phyloP scores from a whole-genome alignment of 495 filamentous ascomycete genomes.

The Penicillium malachiteum region DNA sequence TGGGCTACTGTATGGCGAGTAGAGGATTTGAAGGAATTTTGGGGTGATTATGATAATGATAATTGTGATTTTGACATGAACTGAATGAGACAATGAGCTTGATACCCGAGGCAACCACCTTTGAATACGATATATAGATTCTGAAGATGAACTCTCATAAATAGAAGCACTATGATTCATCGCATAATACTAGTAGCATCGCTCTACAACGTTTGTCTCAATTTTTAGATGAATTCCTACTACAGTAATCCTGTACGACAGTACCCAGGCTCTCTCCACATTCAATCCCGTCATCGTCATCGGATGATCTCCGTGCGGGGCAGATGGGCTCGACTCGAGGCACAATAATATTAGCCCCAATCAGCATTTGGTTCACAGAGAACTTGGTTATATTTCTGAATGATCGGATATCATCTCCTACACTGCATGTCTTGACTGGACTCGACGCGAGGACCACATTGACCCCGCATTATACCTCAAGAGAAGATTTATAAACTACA shows the following conservation, averaged over 20 bases:
- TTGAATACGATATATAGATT: too few relatives aligned
- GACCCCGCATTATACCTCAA: neutral
- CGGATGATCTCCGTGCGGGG: slow-evolving; percentile 7
- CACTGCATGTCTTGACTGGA: neutral
- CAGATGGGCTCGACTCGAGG: slow-evolving; percentile 11
- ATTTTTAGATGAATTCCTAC: neutral
- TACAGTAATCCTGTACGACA: neutral
- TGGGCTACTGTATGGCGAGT: slow-evolving; percentile 46
- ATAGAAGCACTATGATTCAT: too few relatives aligned
- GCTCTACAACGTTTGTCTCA: neutral
- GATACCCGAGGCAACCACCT: neutral
- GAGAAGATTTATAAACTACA: neutral
- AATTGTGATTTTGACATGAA: slow-evolving; percentile 26
- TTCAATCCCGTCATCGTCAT: neutral
- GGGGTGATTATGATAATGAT: slow-evolving; percentile 40
- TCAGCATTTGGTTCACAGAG: neutral
- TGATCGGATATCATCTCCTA: neutral
- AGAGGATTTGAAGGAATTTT: slow-evolving; percentile 42
- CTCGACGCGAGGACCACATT: neutral
- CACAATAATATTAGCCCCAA: neutral
- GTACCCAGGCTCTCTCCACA: neutral
- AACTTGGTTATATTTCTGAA: neutral
- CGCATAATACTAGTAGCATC: too few relatives aligned
- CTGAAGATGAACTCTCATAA: too few relatives aligned
- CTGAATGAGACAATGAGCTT: slow-evolving; percentile 2